Conservation (phyloP, 2,329 filamentous ascomycete genomes). For the Penicillium sp. region DNA sequence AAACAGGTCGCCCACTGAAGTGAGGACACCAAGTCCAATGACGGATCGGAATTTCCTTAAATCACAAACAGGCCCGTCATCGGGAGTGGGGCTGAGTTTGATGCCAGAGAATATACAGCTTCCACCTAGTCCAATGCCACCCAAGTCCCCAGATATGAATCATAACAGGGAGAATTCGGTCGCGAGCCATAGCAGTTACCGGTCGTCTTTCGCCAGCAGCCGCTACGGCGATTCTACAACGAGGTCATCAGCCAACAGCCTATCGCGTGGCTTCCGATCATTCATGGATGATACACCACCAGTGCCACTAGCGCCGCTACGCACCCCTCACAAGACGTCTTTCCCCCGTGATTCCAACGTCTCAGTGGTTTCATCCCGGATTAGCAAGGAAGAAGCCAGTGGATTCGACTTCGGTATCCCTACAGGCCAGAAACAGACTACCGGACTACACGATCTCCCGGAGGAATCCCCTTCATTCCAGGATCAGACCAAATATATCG, state of each 20-base stretch:
- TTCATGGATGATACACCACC: constrained; percentile 36
- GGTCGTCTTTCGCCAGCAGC: constrained; percentile 41
- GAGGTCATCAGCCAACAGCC: constrained; percentile 35
- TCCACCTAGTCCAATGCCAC: constrained; percentile 21
- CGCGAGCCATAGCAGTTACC: constrained; percentile 41
- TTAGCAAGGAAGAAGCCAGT: constrained; percentile 24
- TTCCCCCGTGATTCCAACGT: constrained; percentile 25
- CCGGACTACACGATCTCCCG: constrained; percentile 22
- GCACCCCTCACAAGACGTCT: constrained; percentile 18
- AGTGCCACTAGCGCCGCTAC: constrained; percentile 29
- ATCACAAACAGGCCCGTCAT: constrained; percentile 19
- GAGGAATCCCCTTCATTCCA: constrained; percentile 16
- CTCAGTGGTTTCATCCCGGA: constrained; percentile 20
- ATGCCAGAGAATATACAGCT: constrained; percentile 22
- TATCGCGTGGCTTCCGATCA: constrained; percentile 29
- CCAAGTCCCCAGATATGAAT: constrained; percentile 9
- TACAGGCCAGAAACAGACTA: constrained; percentile 2
- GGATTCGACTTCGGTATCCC: constrained; percentile 33
- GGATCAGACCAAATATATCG: constrained; percentile 16
- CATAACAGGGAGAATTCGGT: constrained; percentile 27
- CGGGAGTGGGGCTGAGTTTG: constrained; percentile 11
- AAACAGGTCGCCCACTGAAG: constrained; percentile 24
- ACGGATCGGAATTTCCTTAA: constrained; percentile 16
- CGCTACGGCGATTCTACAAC: constrained; percentile 38
- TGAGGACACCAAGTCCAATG: constrained; percentile 24